A percentile compares a stretch with the other conserved stretches of the same genome.
phyloP scores from a whole-genome alignment of 768 basidiomycete species.

The Vararia minispora region DNA sequence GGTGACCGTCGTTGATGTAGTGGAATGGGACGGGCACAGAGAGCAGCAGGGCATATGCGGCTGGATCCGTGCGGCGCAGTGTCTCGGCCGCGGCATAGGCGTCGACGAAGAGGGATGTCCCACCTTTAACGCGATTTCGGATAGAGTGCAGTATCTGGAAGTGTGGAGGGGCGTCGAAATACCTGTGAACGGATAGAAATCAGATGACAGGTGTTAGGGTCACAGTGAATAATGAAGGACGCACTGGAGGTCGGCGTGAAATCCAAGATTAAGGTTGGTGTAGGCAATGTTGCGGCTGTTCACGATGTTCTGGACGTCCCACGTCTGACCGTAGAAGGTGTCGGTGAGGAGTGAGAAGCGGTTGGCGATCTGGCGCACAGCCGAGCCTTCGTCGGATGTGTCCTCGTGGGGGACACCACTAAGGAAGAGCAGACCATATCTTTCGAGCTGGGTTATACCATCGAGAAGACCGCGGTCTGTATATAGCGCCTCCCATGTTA shows the following conservation, averaged over 20 bases:
- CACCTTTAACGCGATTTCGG: conserved; percentile 74
- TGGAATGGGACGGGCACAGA: conserved; percentile 71
- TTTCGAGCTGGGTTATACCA: conserved; percentile 60
- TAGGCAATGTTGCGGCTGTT: conserved; percentile 90
- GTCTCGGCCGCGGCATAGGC: conserved; percentile 50
- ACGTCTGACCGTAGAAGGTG: conserved; percentile 85
- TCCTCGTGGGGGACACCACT: conserved; percentile 53
- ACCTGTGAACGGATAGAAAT: conserved; percentile 33
- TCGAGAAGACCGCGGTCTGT: conserved; percentile 34
- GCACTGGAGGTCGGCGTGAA: conserved; percentile 89
- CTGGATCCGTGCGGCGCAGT: conserved; percentile 35
- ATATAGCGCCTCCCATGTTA: conserved; percentile 42
- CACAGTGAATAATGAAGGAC: conserved; percentile 20
- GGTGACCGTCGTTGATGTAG: conserved; percentile 86
- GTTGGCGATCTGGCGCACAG: conserved; percentile 52
- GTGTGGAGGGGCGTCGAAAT: conserved; percentile 84
- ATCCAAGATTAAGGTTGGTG: conserved; percentile 76
- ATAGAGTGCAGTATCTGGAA: conserved; percentile 91
- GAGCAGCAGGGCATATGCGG: conserved; percentile 47
- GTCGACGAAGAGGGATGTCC: conserved; percentile 82
- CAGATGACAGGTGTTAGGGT: background rate
- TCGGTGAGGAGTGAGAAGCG: conserved; percentile 65
- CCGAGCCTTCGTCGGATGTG: conserved; percentile 52
- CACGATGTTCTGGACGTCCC: conserved; percentile 73
- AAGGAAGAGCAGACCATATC: conserved; percentile 66